phyloP scores from a whole-genome alignment of 1,139 yeast genomes.

The Yamadazyma friedrichii region DNA sequence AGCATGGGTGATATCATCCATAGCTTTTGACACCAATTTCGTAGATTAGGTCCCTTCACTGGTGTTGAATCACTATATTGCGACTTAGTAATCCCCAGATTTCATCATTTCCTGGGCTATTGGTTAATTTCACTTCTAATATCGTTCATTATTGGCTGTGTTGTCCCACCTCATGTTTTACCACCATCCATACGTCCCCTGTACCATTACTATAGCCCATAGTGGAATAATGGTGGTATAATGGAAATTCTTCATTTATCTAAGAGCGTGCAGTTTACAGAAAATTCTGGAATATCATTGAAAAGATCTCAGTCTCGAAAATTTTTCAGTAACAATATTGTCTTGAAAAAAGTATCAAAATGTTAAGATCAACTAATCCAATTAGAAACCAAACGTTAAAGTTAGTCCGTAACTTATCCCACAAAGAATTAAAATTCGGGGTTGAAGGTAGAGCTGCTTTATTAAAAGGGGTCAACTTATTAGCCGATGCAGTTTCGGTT shows the following conservation, averaged over 20 bases:
- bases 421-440: slow-evolving; percentile 96
- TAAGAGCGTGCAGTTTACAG: slow-evolving; percentile 5
- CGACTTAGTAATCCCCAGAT: slow-evolving; percentile 3
- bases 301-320: slow-evolving; percentile 7
- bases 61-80: neutral
- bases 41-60: too few species aligned
- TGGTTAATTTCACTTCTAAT: neutral
- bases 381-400: slow-evolving; percentile 38
- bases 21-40: too few species aligned
- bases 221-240: neutral
- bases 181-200: too few species aligned
- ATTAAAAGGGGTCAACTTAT: slow-evolving; percentile 90
- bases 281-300: slow-evolving; percentile 16
- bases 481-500: slow-evolving; percentile 96
- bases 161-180: too few species aligned
- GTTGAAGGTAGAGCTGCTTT: slow-evolving; percentile 98
- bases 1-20: too few species aligned
- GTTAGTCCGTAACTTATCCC: slow-evolving; percentile 64
- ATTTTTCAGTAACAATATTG: slow-evolving; percentile 13
- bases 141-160: too few species aligned
- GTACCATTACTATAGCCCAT: too few species aligned
- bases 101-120: neutral
- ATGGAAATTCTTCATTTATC: neutral
- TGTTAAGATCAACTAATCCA: slow-evolving; percentile 60
- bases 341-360: slow-evolving; percentile 14